Base-by-base conservation (phyloP, 1,284 basidiomycete genomes). In the Golubevia sp. region DNA sequence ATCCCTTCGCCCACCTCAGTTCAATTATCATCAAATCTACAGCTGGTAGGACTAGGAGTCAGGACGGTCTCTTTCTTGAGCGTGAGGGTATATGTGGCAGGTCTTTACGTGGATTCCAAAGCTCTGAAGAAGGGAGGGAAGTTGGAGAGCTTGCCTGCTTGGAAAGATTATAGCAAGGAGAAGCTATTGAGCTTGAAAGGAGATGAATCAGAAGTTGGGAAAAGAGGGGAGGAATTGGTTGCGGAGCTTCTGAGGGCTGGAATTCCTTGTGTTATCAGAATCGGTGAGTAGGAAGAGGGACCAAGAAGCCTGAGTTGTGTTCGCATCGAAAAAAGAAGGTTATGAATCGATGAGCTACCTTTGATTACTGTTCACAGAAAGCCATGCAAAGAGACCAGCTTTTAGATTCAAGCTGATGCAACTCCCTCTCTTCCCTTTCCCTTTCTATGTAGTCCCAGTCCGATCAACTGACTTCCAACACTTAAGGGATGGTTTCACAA, bases 21-120 rank as follows among this genome's bases (percentile, higher is more conserved):
- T 11, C 4, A 34, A 34, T 34, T 11, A 5, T 34, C 30, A 5
- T 34, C 30, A 34, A 58, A 53, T 20, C 62, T 64, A 25, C 58
- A 59, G n/a, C 62, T 83, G 15, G 69, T 79, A 0, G 80, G 79
- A 0, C 57, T 77, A 18, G 80, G 80, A 49, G 79, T 82, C 20
- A 70, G 80, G 7, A 76, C 74, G 0, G 80, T 83, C 44, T 78
- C 79, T 18, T 83, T 83, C 62, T 64, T 83, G 18, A 56, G 70
- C 11, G 71, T 83, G 2, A 56, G 67, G 5, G 80, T 83, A 11
- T 83, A 83, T 51, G 79, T 81, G 4, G 77, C 76, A 8, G 80
- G 71, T 0, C 61, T 83, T 6, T 83, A 81, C 56, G 60, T 81
- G 25, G 76, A 74, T 34, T 69, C 68, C 26, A 8, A 51, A 5